These are phyloP conservation scores for Podaxis rugospora DNA, from an alignment of 768 basidiomycete genomes.

Conservation along the genomic window DNA sequence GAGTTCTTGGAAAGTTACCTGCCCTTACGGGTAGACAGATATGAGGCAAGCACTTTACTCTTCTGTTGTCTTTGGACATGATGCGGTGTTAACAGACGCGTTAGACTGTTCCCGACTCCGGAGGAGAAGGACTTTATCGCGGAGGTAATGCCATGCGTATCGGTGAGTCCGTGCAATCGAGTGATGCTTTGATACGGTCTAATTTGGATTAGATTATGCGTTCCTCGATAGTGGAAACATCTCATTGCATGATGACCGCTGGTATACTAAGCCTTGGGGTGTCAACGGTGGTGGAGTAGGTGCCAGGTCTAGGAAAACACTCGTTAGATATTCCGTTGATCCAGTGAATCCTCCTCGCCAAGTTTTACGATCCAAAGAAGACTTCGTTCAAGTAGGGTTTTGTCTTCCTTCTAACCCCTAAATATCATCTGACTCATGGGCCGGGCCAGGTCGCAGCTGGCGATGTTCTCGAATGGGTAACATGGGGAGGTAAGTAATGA, in stretches of 20 bases:
- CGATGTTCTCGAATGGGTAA: slow-evolving; percentile 25
- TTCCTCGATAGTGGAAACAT: slow-evolving; percentile 25
- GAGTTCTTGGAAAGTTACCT: slow-evolving; percentile 26
- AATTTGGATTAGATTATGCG: slow-evolving; percentile 17
- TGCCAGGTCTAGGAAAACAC: slow-evolving; percentile 20
- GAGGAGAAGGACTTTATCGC: slow-evolving; percentile 24
- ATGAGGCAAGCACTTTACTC: slow-evolving; percentile 11
- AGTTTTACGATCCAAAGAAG: slow-evolving; percentile 21
- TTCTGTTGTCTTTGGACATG: not conserved
- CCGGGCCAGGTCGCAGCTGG: slow-evolving; percentile 14
- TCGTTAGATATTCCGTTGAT: slow-evolving; percentile 18
- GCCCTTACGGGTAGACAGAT: slow-evolving; percentile 24
- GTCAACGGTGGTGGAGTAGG: slow-evolving; percentile 28
- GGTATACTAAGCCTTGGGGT: slow-evolving; percentile 30
- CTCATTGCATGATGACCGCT: slow-evolving; percentile 27
- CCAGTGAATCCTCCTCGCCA: slow-evolving; percentile 18
- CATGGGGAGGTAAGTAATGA: slow-evolving; percentile 22
- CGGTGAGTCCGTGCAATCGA: slow-evolving; percentile 11
- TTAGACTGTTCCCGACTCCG: slow-evolving; percentile 24
- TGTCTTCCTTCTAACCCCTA: not conserved
- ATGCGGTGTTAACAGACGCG: not conserved
- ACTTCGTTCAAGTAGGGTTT: slow-evolving; percentile 19
- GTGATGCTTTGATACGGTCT: not conserved
- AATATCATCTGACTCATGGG: not conserved
- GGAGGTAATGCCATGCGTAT: slow-evolving; percentile 29